phyloP scores from a whole-genome alignment of 2,329 filamentous ascomycete genomes.

The Metarhizium humberi region DNA sequence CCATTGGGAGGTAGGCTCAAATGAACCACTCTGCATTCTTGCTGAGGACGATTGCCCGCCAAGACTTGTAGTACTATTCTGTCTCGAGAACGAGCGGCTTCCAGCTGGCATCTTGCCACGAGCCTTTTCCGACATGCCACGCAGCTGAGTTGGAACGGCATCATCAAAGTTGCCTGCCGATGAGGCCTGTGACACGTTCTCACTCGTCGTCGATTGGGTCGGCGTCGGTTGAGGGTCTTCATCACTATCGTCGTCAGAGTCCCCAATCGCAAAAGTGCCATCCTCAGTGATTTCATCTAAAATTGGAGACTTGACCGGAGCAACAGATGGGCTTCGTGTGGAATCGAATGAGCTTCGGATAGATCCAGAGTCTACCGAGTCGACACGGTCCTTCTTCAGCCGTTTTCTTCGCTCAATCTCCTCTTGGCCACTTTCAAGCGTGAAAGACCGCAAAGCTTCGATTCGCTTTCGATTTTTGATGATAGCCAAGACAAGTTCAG shows the following conservation, averaged over 20 bases:
- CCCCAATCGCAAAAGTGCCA: conserved; percentile 78
- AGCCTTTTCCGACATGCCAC: conserved; percentile 95
- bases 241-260: conserved; percentile 57
- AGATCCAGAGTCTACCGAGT: conserved; percentile 39
- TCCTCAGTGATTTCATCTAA: conserved; percentile 46
- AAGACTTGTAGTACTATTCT: conserved; percentile 81
- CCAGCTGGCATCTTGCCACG: conserved; percentile 90
- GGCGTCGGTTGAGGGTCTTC: conserved; percentile 49
- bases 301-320: conserved; percentile 15
- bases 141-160: conserved; percentile 69
- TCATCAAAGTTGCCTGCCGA: conserved; percentile 65
- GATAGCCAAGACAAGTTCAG: conserved; percentile 70
- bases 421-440: conserved; percentile 82
- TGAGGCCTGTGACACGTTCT: conserved; percentile 54
- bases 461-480: conserved; percentile 74
- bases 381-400: conserved; percentile 50
- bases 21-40: conserved; percentile 45
- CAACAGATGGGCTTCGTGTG: conserved; percentile 46
- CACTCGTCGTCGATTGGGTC: conserved; percentile 54
- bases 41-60: conserved; percentile 52
- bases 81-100: conserved; percentile 71
- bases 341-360: conserved; percentile 59
- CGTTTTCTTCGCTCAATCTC: conserved; percentile 77
- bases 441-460: conserved; percentile 77
- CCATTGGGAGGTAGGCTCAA: conserved; percentile 75